phyloP scores from a whole-genome alignment of 1,284 basidiomycete genomes.

The Ceratobasidium sp. region DNA sequence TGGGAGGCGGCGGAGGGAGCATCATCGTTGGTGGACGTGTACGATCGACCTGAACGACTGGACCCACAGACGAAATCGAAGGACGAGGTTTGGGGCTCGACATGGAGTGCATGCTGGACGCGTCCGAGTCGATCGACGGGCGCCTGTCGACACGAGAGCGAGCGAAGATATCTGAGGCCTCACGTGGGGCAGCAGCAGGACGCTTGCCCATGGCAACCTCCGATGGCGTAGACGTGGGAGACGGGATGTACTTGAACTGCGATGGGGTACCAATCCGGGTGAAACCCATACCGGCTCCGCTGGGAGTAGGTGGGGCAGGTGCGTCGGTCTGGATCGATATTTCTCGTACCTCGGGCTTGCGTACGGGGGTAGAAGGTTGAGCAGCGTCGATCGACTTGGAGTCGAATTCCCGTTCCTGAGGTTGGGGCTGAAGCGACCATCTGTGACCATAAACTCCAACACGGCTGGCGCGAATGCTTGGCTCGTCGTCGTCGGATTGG shows the following conservation, averaged over 20 bases:
- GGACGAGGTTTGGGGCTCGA: slow-evolving; percentile 35
- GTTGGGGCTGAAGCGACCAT: neutral
- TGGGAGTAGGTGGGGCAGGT: slow-evolving; percentile 47
- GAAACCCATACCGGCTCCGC: slow-evolving; percentile 51
- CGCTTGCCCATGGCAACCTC: slow-evolving; percentile 49
- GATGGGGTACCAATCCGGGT: slow-evolving; percentile 66
- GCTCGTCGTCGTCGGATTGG: slow-evolving; percentile 56
- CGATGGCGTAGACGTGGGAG: slow-evolving; percentile 51
- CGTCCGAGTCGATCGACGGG: slow-evolving; percentile 63
- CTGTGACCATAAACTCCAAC: slow-evolving; percentile 3
- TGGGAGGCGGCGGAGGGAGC: slow-evolving; percentile 79
- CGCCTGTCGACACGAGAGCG: slow-evolving; percentile 52
- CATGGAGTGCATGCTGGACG: slow-evolving; percentile 32
- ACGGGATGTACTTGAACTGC: slow-evolving; percentile 75
- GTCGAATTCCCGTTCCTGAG: slow-evolving; percentile 21
- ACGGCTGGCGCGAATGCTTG: slow-evolving; percentile 63
- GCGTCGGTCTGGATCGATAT: slow-evolving; percentile 76
- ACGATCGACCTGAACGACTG: slow-evolving; percentile 63
- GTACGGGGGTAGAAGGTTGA: slow-evolving; percentile 47
- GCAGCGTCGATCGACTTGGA: slow-evolving; percentile 44
- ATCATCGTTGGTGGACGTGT: slow-evolving; percentile 82
- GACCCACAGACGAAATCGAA: slow-evolving; percentile 56
- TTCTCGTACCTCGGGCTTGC: slow-evolving; percentile 69
- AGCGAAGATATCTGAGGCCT: slow-evolving; percentile 54
- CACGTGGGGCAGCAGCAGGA: slow-evolving; percentile 55